Base-by-base conservation (phyloP, 116 monocot species). In the Posidonia oceanica region DNA sequence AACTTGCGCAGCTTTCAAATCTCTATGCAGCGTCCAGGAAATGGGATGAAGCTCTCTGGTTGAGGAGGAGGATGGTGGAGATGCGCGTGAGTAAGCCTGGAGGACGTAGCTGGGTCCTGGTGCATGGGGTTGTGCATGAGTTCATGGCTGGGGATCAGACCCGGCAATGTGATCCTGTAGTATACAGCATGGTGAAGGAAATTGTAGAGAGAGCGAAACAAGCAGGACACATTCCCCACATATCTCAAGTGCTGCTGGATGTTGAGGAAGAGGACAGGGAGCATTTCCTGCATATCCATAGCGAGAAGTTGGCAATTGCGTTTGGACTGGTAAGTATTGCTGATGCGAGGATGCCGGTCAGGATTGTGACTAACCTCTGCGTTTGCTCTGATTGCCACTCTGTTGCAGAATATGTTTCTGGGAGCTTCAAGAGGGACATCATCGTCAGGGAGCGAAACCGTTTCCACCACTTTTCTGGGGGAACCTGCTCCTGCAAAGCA, bases 1-100 rank as follows among this genome's bases (percentile, higher is more conserved):
- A 89, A 72, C 80, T 79, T 36, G 83, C 83, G 21, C 70, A 83
- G 15, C 69, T 86, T 0, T 86, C 89, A 0, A 89, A 89, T 57
- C 56, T 89, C 11, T 86, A 89, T 22, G 86, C 81, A 2, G 53
- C 74, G 0, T 75, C 48, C 1, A 69, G 75, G 4, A 60, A 63
- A 29, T 89, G 89, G 89, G 70, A 55, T 2, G 64, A 83, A 1
- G 81, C 79, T 38, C 86, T 83, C 11, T 54, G 40, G 29, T 51
- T 90, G 21, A 76, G 86, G 67, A 73, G 48, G 68, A 77, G 59
- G 44, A 89, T 89, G 86, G 23, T 77, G 63, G 80, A 77, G 42
- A 72, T 56, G 51, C 81, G 84, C 4, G 77, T 84, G 20, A 77
- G 75, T 62, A 90, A 86, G 69, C 71, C 67, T 11, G 83, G 86